Conservation (phyloP, 345 rosid species). For the Aquilaria sinensis region DNA sequence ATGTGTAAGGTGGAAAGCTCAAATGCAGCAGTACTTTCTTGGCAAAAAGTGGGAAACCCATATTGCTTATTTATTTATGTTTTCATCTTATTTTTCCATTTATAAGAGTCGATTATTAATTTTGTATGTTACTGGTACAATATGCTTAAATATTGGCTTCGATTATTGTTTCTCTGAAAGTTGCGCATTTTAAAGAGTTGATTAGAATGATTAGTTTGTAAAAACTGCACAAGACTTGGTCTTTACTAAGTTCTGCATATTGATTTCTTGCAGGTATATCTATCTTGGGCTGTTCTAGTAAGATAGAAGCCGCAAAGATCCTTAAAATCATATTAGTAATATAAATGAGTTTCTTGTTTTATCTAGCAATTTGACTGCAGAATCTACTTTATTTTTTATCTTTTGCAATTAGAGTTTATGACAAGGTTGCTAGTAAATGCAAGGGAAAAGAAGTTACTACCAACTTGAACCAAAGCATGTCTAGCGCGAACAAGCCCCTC, state of each 20-base stretch:
- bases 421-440: constrained; percentile 82
- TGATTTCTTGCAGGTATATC: constrained; percentile 64
- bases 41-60: constrained; percentile 58
- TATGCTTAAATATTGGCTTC: not conserved
- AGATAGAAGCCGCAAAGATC: constrained; percentile 96
- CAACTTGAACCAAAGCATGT: constrained; percentile 67
- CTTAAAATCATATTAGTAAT: constrained; percentile 8
- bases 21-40: constrained; percentile 61
- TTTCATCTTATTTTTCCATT: not conserved
- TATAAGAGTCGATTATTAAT: not conserved
- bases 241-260: constrained; percentile 22
- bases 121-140: not conserved
- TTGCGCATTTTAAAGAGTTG: constrained; percentile 4
- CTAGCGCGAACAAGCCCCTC: constrained; percentile 30
- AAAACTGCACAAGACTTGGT: constrained; percentile 13
- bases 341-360: not conserved
- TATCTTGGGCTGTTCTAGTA: constrained; percentile 89
- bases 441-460: constrained; percentile 92
- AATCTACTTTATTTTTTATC: constrained; percentile 5
- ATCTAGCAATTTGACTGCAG: not conserved
- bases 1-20: constrained; percentile 78
- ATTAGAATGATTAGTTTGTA: constrained; percentile 8
- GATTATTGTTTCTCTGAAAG: not conserved
- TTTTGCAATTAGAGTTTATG: constrained; percentile 65
- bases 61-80: not conserved